Conservation (phyloP, 805 yeast species). For the Starmerella bacillaris region DNA sequence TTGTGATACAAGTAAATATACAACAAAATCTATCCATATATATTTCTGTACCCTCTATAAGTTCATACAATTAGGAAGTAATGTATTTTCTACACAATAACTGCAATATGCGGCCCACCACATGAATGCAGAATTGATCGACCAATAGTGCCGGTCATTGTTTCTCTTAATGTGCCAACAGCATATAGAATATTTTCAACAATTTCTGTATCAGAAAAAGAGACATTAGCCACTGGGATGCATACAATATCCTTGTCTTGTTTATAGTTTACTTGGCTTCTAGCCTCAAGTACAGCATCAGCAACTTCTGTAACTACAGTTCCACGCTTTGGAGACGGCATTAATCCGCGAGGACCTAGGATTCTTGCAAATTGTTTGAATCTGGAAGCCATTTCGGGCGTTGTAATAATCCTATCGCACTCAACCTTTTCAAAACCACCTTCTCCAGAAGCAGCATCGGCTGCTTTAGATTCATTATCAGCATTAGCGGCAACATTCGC, state of each 20-base stretch:
- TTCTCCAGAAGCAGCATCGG: conserved; percentile 20
- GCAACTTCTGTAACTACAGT: conserved; percentile 59
- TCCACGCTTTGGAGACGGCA: conserved; percentile 76
- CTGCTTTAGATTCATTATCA: background rate
- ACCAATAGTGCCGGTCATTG: conserved; percentile 39
- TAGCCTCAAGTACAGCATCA: conserved; percentile 33
- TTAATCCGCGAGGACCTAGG: conserved; percentile 74
- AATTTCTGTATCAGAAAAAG: conserved; percentile 60
- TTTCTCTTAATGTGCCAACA: conserved; percentile 39
- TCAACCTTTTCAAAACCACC: conserved; percentile 36
- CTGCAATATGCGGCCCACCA: too few relatives aligned
- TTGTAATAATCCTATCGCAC: conserved; percentile 65
- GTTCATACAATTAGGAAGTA: too few relatives aligned
- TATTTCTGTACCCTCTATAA: too few relatives aligned
- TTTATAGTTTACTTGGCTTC: conserved; percentile 62
- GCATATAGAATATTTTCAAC: conserved; percentile 53
- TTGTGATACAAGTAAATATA: too few relatives aligned
- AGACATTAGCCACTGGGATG: conserved; percentile 59
- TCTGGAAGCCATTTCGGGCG: conserved; percentile 57
- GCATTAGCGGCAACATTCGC: too few relatives aligned
- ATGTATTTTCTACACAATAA: too few relatives aligned
- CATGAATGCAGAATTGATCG: conserved; percentile 49
- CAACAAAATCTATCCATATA: too few relatives aligned
- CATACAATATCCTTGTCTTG: conserved; percentile 45
- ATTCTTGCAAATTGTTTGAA: conserved; percentile 54